Conservation (phyloP, 257 asterid species). For the Scutellaria minor region DNA sequence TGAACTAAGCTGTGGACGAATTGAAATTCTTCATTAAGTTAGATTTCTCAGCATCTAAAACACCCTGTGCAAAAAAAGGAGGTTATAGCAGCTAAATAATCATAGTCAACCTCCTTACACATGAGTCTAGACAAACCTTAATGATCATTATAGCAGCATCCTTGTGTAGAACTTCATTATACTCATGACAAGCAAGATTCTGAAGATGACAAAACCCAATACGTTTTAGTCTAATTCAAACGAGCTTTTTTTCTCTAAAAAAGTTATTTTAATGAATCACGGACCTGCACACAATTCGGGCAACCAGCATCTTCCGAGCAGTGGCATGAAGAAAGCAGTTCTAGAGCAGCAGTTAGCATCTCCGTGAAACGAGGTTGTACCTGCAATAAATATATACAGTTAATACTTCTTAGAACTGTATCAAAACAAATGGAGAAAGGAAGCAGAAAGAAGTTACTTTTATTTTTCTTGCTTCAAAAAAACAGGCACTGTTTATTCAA, state of each 20-base stretch:
- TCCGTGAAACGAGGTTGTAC: slow-evolving; percentile 75
- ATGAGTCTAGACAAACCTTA: slow-evolving; percentile 53
- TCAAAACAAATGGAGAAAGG: too few relatives aligned
- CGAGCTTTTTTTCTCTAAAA: background rate
- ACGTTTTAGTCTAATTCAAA: slow-evolving; percentile 16
- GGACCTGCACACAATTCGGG: slow-evolving; percentile 88
- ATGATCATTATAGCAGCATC: slow-evolving; percentile 87
- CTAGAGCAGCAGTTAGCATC: slow-evolving; percentile 78
- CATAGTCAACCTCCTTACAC: background rate
- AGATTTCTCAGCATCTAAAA: slow-evolving; percentile 61
- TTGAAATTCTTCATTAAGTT: slow-evolving; percentile 32
- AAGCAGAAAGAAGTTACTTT: too few relatives aligned
- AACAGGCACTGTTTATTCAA: background rate
- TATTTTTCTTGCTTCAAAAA: too few relatives aligned
- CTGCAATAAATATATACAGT: slow-evolving; percentile 42
- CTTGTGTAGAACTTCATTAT: slow-evolving; percentile 90
- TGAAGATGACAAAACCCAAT: slow-evolving; percentile 41
- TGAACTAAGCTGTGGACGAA: background rate
- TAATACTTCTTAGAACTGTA: background rate
- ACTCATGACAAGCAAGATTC: slow-evolving; percentile 76
- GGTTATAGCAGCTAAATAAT: slow-evolving; percentile 17
- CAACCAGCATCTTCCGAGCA: slow-evolving; percentile 88
- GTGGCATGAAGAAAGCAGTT: slow-evolving; percentile 76
- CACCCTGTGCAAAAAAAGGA: slow-evolving; percentile 55
- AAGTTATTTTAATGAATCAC: slow-evolving; percentile 28